These are phyloP conservation scores for Peniophora sp. DNA, from an alignment of 1,284 basidiomycete species.

Conservation along the genomic window DNA sequence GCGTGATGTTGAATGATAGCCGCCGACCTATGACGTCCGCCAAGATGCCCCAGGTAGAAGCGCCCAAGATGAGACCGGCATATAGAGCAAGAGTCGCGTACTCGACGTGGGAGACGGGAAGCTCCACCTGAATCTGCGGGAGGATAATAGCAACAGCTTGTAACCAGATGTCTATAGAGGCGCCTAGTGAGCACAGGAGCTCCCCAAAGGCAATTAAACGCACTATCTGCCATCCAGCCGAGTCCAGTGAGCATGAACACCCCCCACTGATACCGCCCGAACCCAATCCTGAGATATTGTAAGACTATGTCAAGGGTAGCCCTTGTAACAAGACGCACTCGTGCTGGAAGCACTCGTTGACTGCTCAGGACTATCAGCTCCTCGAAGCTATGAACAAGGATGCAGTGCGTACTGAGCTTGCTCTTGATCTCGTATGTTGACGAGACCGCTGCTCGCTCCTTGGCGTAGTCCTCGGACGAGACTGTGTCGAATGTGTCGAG, in stretches of 20 bases:
- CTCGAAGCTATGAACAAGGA: not conserved
- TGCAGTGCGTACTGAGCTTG: slow-evolving; percentile 10
- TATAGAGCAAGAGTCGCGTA: slow-evolving; percentile 49
- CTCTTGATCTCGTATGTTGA: slow-evolving; percentile 4
- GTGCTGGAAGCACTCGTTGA: slow-evolving; percentile 38
- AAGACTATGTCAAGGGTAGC: not conserved
- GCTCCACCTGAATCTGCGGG: slow-evolving; percentile 36
- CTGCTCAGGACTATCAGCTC: slow-evolving; percentile 14
- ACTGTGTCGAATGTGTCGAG: not conserved
- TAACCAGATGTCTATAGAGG: slow-evolving; percentile 1
- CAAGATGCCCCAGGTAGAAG: slow-evolving; percentile 44
- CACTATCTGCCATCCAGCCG: slow-evolving; percentile 47
- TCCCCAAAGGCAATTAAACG: slow-evolving; percentile 21
- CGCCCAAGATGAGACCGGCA: slow-evolving; percentile 50
- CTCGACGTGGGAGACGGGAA: slow-evolving; percentile 34
- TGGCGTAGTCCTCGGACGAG: not conserved
- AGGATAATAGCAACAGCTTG: slow-evolving; percentile 42
- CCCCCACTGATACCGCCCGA: slow-evolving; percentile 53
- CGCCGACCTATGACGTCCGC: slow-evolving; percentile 43
- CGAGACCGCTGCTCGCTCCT: not conserved
- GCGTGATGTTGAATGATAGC: slow-evolving; percentile 51
- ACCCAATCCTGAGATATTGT: slow-evolving; percentile 39
- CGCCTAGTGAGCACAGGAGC: too few species aligned
- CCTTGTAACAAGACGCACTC: slow-evolving; percentile 25
- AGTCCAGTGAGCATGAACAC: slow-evolving; percentile 49